Percentiles rank a stretch among this genome's conserved stretches.
These are phyloP conservation scores for Millerozyma acaciae DNA, from an alignment of 805 yeast genomes.

Conservation along the genomic window DNA sequence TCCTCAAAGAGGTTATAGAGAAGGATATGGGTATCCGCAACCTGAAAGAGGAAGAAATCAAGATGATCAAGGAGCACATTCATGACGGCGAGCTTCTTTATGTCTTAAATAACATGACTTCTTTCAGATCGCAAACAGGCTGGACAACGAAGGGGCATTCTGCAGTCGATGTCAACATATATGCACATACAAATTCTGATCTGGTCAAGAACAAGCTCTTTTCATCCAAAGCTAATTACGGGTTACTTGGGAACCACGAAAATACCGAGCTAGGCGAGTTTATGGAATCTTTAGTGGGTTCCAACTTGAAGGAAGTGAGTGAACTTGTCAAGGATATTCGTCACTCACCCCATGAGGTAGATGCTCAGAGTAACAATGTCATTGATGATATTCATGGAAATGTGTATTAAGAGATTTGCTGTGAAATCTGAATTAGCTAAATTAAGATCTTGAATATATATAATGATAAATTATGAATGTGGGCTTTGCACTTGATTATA, in stretches of 20 bases:
- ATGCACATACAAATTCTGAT: conserved; percentile 66
- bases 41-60: conserved; percentile 49
- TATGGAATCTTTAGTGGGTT: conserved; percentile 52
- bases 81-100: conserved; percentile 41
- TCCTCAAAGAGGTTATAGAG: conserved; percentile 48
- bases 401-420: background rate
- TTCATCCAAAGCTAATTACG: conserved; percentile 21
- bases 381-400: conserved; percentile 1
- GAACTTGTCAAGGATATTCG: conserved; percentile 45
- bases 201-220: conserved; percentile 37
- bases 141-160: conserved; percentile 97
- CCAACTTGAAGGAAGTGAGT: conserved; percentile 48
- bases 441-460: conserved; percentile 1
- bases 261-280: conserved; percentile 80
- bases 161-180: conserved; percentile 92
- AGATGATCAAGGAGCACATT: conserved; percentile 14
- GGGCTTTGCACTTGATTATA: background rate
- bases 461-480: background rate
- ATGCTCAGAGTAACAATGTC: background rate
- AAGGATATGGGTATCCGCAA: conserved; percentile 65
- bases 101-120: conserved; percentile 64
- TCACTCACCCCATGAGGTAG: no score
- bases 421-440: background rate
- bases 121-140: conserved; percentile 84
- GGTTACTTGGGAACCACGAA: conserved; percentile 77